Base-by-base conservation (phyloP, 2,329 filamentous ascomycete species). In the Laburnicola sp. region DNA sequence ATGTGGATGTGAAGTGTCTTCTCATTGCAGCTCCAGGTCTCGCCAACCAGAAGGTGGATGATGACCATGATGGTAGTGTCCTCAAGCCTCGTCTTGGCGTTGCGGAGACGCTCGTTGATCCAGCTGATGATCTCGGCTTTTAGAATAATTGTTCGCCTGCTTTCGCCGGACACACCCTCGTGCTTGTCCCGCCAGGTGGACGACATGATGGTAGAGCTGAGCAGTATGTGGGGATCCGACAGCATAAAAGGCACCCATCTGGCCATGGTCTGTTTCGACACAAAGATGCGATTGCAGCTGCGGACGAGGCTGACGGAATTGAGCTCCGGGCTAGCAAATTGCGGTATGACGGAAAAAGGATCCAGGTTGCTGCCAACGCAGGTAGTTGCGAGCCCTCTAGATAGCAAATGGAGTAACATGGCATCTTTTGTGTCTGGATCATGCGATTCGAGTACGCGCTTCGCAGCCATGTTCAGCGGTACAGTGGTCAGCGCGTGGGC, bases 21-120 rank as follows among this genome's bases (percentile, higher is more conserved):
- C 41, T 72, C 68, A 25, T 69, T 60, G 36, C 62, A 64, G n/a
- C 48, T 62, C 60, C 64, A 66, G 56, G 69, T 64, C 39, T 71
- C 66, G 2, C 65, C 64, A 4, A 54, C 62, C 2, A 72, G 43
- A 2, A 71, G 44, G 42, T 71, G 66, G 1, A 70, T 25, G 6
- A 71, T 65, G 28, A 65, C 50, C 25, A 66, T 60, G 6, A 72
- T 57, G 0, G 68, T 71, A 9, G 58, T 42, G 38, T 69, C 64
- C 3, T 64, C 51, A 4, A 53, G 50, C 22, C 58, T 51, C 3
- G 42, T 49, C 1, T 10, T 45, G 4, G 56, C 27, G 11, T 57
- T 23, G 0, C 22, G 39, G 3, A 71, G 48, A 9, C 65, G 55
- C 23, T 63, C 48, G 16, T 64, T 68, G 48, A 70, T 56, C 55